Evolutionary conservation across 768 basidiomycete genomes (phyloP), one percentile per base, ranked within the genome.

Genomic region (Hypholoma sublateritium): DNA sequence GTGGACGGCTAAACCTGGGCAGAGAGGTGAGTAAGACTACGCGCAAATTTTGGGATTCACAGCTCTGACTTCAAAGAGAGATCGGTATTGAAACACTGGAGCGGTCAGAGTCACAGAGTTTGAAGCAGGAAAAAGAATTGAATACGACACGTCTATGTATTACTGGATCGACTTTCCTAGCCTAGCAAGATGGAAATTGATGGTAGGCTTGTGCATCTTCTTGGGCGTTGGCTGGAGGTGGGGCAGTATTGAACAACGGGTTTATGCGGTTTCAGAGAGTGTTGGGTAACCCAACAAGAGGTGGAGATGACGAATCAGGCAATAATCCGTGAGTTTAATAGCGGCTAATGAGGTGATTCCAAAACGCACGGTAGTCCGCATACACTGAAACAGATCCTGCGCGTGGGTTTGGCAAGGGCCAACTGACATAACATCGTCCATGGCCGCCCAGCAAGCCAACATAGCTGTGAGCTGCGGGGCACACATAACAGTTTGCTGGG

Each of bases 141-240:
- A 50, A 56, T 46, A 54, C 14, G 44, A 34, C 14, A n/a, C 24
- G 52, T 53, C 51, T 59, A 59, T 44, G 48, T 54, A 62, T 77
- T 82, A 89, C 80, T 89, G 89, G 62, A 86, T 80, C 59, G 79
- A 83, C 68, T 89, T 91, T 59, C 83, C 80, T 60, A 93, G 78
- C 70, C 91, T 84, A 64, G 89, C 87, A 62, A 95, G 84, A 71
- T 94, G 91, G 70, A 92, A 95, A 72, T 95, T 95, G 76, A 95
- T 93, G 34, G 89, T 85, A 34, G 93, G 83, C 67, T 80, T 81
- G 50, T 86, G 90, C 43, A 72, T 71, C 68, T 87, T 91, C 59
- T 84, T 84, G 48, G 80, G 77, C 67, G 85, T 77, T 11, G 88
- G 87, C 91, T 94, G 66, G 17, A 32, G n/a, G 7, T 19, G 14